Percentiles rank a stretch among this genome's conserved stretches.
Conservation (phyloP, 2,329 filamentous ascomycete genomes). For the Penicillium sp. region DNA sequence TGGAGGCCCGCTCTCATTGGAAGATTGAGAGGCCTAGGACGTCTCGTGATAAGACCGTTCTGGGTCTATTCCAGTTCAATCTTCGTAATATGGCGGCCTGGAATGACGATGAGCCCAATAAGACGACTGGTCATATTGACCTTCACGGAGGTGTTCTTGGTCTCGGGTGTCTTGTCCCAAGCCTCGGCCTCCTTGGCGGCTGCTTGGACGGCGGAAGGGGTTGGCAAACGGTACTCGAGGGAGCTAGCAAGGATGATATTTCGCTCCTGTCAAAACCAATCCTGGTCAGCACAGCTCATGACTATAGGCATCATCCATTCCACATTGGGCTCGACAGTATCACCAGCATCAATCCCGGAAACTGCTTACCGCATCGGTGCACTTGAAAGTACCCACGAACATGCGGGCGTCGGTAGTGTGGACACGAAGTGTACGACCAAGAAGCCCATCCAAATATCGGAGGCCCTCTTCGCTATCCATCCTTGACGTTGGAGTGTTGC, state of each 20-base stretch:
- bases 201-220: conserved; percentile 48
- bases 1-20: conserved; percentile 13
- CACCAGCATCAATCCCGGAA: too few species aligned
- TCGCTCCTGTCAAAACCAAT: conserved; percentile 58
- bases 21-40: conserved; percentile 1
- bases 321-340: neutral
- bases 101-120: conserved; percentile 84
- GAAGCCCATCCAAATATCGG: conserved; percentile 54
- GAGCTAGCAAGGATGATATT: conserved; percentile 85
- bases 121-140: conserved; percentile 80
- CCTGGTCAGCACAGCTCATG: conserved; percentile 11
- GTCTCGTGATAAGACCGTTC: conserved; percentile 13
- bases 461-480: conserved; percentile 41
- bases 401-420: conserved; percentile 79
- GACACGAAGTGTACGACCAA: conserved; percentile 76
- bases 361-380: conserved; percentile 76
- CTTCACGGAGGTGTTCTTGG: conserved; percentile 44
- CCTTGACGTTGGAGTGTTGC: conserved; percentile 3
- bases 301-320: neutral
- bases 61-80: conserved; percentile 75
- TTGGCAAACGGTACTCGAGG: conserved; percentile 83
- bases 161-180: conserved; percentile 20
- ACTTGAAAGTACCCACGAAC: conserved; percentile 89
- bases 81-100: conserved; percentile 77
- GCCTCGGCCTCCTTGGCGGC: conserved; percentile 33